Conservation (phyloP, 257 asterid genomes). For the Thymus mandschuricus region DNA sequence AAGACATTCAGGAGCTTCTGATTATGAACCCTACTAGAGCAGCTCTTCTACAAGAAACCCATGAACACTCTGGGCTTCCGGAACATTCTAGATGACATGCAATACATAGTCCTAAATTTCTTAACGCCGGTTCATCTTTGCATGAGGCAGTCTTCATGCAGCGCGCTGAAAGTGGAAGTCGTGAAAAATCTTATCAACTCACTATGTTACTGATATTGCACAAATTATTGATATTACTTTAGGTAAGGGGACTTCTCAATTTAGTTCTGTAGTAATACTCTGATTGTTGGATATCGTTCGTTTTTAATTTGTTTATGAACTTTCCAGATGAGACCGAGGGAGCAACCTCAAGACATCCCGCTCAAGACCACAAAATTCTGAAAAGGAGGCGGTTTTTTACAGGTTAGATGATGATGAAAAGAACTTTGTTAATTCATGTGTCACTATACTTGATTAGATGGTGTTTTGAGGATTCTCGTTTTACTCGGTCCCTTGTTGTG, state of each 20-base stretch:
- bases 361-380: slow-evolving; percentile 19
- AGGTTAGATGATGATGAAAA: slow-evolving; percentile 36
- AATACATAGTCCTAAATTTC: slow-evolving; percentile 23
- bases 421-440: slow-evolving; percentile 29
- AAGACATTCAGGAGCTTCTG: slow-evolving; percentile 84
- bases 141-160: slow-evolving; percentile 20
- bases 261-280: slow-evolving; percentile 25
- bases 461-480: slow-evolving; percentile 15
- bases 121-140: slow-evolving; percentile 19
- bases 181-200: slow-evolving; percentile 16
- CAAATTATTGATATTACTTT: slow-evolving; percentile 35
- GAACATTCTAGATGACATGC: slow-evolving; percentile 45
- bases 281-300: neutral
- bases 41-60: slow-evolving; percentile 54
- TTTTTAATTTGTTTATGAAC: slow-evolving; percentile 12
- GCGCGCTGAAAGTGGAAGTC: slow-evolving; percentile 17
- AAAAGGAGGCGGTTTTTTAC: slow-evolving; percentile 30
- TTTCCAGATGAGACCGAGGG: slow-evolving; percentile 34
- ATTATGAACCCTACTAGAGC: slow-evolving; percentile 82
- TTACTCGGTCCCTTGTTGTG: slow-evolving; percentile 18
- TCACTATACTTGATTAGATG: slow-evolving; percentile 6
- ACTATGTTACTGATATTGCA: slow-evolving; percentile 28
- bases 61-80: slow-evolving; percentile 31
- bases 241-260: slow-evolving; percentile 44
- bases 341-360: slow-evolving; percentile 30